Percentiles rank a stretch among this genome's conserved stretches.
These are phyloP conservation scores for Gamarada debralockiae DNA, from an alignment of 495 filamentous ascomycete species.

Conservation along the genomic window DNA sequence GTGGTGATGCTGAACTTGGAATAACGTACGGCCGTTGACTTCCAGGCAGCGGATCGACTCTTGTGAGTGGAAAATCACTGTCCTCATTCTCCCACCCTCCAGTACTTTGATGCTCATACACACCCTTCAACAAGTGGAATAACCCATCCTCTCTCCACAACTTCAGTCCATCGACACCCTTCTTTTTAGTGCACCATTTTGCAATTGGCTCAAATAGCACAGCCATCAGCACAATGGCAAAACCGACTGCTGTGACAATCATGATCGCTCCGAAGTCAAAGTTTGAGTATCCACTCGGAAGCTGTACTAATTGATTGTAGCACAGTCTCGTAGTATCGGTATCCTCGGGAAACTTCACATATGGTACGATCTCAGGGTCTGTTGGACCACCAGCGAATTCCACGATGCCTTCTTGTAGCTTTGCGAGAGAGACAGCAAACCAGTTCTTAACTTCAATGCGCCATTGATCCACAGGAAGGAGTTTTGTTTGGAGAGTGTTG, in stretches of 20 bases:
- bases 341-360: background rate
- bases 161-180: too few relatives aligned
- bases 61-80: too few relatives aligned
- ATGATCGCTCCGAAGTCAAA: conserved; percentile 1
- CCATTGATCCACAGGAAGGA: conserved; percentile 11
- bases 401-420: conserved; percentile 3
- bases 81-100: too few relatives aligned
- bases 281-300: background rate
- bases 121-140: too few relatives aligned
- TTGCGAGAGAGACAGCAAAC: conserved; percentile 2
- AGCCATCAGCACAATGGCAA: too few relatives aligned
- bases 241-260: background rate
- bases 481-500: background rate
- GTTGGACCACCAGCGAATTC: conserved; percentile 10
- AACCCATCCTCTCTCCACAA: too few relatives aligned
- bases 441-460: conserved; percentile 5
- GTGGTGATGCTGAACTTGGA: too few relatives aligned
- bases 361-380: background rate
- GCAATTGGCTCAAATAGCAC: too few relatives aligned
- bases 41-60: too few relatives aligned
- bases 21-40: too few relatives aligned
- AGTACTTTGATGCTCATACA: too few relatives aligned
- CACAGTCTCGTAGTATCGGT: conserved; percentile 1
- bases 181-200: too few relatives aligned
- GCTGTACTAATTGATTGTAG: background rate